Base-by-base conservation (phyloP, 495 filamentous ascomycete genomes). In the Cryomyces minteri region DNA sequence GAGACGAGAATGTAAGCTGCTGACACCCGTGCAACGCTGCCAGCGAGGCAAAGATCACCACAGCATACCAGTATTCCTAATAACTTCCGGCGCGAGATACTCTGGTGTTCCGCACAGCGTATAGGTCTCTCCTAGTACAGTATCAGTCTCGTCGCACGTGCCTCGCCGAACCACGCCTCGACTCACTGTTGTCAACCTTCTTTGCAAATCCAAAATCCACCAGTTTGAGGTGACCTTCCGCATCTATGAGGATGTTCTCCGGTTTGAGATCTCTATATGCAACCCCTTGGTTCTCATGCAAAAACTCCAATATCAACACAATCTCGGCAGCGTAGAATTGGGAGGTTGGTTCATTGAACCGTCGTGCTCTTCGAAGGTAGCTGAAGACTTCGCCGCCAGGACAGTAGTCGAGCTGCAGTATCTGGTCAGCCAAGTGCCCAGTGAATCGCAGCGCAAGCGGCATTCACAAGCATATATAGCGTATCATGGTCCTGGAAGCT, bases 141-240 rank as follows among this genome's bases (percentile, higher is more conserved):
- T 33, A 40, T 34, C 28, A 38, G 34, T 38, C 9, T 9, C 18
- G 18, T 25, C 34, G 8, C 12, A 9, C 9, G 40, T 10, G 28
- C 40, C 40, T n/a, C 8, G 1, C 11, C 28, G 6, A 12, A 9
- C 10, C 50, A 11, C 33, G 39, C 18, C 18, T 8, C 28, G 9
- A 64, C 70, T 51, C 58, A 76, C 73, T 62, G 49, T 70, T 63
- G 31, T 75, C 77, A 28, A 87, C 59, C 52, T 79, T 70, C 67
- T 96, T 96, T 31, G 90, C 90, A 58, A 98, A 96, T 0, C 90
- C 90, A 63, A 98, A 98, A 62, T 98, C 90, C n/a, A 96, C 88
- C 33, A 96, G 69, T 62, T 90, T 94, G 57, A 98, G 75, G 62
- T 98, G 90, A 5, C 90, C 90, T 32, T 94, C 76, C 11, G 75